phyloP scores from a whole-genome alignment of 352 stramenopile genomes.

The Pythium periplocum region DNA sequence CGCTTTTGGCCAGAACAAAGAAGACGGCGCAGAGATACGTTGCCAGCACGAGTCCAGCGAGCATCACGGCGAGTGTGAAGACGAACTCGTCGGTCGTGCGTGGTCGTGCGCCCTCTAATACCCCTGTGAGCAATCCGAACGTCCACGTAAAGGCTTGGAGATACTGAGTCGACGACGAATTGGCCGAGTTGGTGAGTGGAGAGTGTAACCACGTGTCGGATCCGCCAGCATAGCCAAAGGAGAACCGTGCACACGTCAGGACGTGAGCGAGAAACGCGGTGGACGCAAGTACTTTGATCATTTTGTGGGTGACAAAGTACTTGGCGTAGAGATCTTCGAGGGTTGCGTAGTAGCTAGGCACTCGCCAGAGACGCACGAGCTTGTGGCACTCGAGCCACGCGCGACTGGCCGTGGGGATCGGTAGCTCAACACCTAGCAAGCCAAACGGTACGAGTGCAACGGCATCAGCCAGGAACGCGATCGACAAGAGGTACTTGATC shows the following conservation, averaged over 20 bases:
- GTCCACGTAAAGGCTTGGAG: conserved; percentile 40
- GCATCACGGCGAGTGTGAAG: conserved; percentile 41
- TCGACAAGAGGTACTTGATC: conserved; percentile 33
- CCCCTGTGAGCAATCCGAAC: conserved; percentile 47
- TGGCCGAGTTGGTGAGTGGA: background rate
- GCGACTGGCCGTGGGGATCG: background rate
- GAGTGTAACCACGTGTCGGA: background rate
- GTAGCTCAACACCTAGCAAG: conserved; percentile 4
- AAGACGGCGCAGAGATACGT: conserved; percentile 56
- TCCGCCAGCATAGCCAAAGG: conserved; percentile 30
- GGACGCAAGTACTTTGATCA: conserved; percentile 35
- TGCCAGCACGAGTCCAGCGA: conserved; percentile 54
- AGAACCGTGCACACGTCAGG: conserved; percentile 37
- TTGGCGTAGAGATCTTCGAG: conserved; percentile 53
- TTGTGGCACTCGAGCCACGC: conserved; percentile 54
- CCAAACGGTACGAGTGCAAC: conserved; percentile 37
- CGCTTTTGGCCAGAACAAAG: conserved; percentile 68
- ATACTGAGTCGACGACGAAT: conserved; percentile 23
- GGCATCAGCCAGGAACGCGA: conserved; percentile 37
- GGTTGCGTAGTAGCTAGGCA: conserved; percentile 36
- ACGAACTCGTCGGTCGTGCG: conserved; percentile 27
- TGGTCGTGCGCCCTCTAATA: conserved; percentile 46
- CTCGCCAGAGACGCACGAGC: conserved; percentile 33
- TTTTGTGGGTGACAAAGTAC: conserved; percentile 43
- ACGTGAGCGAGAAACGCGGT: conserved; percentile 41